Evolutionary conservation across 345 rosid species (phyloP).

Genomic region (Salix exigua): DNA sequence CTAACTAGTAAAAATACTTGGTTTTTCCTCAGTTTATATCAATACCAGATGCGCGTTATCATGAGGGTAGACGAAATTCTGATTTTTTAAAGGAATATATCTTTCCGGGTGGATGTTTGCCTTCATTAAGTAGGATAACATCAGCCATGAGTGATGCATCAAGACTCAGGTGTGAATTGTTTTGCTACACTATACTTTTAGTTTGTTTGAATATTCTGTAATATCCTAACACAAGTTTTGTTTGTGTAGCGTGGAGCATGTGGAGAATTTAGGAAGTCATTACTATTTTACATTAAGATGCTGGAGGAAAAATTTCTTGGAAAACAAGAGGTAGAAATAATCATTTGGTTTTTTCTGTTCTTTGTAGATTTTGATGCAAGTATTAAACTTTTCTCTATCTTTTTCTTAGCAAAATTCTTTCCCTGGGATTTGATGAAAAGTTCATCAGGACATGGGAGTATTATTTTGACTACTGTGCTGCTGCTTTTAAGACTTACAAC

Average conservation of each 20-base stretch:
- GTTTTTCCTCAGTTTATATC: conserved; percentile 55
- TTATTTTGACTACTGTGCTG: conserved; percentile 83
- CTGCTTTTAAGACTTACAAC: conserved; percentile 71
- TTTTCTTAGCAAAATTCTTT: conserved; percentile 35
- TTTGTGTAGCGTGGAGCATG: conserved; percentile 62
- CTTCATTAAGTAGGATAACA: conserved; percentile 72
- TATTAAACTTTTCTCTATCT: neutral
- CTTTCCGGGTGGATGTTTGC: conserved; percentile 86
- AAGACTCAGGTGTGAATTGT: conserved; percentile 55
- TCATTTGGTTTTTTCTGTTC: neutral
- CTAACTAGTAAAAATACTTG: neutral
- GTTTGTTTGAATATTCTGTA: neutral
- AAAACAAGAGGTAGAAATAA: conserved; percentile 48
- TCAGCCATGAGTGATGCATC: conserved; percentile 73
- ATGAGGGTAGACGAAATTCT: conserved; percentile 73
- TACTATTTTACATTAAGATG: conserved; percentile 68
- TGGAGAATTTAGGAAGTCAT: conserved; percentile 82
- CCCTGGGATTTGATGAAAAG: conserved; percentile 70
- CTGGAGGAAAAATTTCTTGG: conserved; percentile 83
- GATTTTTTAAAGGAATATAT: conserved; percentile 91
- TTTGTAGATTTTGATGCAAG: neutral
- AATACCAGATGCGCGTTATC: conserved; percentile 75
- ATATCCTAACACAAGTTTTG: neutral
- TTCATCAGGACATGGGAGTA: conserved; percentile 91
- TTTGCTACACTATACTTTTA: neutral